phyloP scores from a whole-genome alignment of 257 asterid genomes.

The Nicotiana otophora region DNA sequence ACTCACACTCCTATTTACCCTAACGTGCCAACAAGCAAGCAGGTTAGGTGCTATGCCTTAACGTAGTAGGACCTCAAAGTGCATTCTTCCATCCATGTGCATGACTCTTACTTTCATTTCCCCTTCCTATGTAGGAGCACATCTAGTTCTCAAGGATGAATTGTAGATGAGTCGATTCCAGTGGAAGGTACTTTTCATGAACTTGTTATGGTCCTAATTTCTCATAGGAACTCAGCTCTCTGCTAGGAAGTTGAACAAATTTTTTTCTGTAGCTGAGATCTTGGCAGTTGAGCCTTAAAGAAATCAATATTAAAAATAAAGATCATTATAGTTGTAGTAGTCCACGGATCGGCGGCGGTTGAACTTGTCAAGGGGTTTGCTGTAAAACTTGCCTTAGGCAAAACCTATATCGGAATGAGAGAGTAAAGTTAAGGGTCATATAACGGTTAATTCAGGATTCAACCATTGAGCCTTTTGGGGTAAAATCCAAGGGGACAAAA shows the following conservation, averaged over 20 bases:
- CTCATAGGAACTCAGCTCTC: not conserved
- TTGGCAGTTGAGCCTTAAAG: not conserved
- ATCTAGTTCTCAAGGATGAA: not conserved
- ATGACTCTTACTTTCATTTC: not conserved
- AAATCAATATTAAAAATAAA: not conserved
- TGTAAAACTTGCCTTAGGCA: not conserved
- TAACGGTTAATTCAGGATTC: not conserved
- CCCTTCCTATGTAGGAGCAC: not conserved
- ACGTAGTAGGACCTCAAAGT: no score
- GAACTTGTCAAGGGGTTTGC: not conserved
- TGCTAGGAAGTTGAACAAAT: not conserved
- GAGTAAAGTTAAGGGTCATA: not conserved
- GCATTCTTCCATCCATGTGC: no score
- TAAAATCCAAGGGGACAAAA: not conserved
- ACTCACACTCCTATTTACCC: slow-evolving; percentile 1
- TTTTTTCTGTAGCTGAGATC: not conserved
- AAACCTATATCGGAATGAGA: not conserved
- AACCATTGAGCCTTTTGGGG: not conserved
- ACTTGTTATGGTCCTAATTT: not conserved
- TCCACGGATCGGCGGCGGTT: not conserved
- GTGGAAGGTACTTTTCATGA: not conserved
- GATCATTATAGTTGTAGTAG: not conserved
- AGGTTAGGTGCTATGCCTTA: not conserved
- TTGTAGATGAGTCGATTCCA: not conserved
- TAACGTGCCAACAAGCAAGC: not conserved